Conservation (phyloP, 2,329 filamentous ascomycete species). For the Fusarium solani-melongenae region DNA sequence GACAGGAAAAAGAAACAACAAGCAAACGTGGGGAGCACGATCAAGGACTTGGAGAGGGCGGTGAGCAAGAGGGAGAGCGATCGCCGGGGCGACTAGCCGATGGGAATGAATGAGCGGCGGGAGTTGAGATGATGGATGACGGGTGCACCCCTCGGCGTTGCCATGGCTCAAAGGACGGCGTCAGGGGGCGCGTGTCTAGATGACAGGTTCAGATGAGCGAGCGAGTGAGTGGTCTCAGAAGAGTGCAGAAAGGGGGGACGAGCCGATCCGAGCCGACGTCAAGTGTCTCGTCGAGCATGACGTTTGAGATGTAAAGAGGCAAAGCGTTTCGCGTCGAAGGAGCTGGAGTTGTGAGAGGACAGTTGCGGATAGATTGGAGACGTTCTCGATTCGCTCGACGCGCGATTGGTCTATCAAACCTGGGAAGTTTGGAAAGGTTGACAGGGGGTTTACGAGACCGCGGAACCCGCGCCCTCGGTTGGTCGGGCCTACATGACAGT, state of each 20-base stretch:
- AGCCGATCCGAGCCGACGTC: slow-evolving; percentile 25
- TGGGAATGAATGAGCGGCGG: slow-evolving; percentile 7
- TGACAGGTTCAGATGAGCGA: neutral
- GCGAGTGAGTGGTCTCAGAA: neutral
- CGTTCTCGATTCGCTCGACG: slow-evolving; percentile 4
- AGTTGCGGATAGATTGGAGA: slow-evolving; percentile 19
- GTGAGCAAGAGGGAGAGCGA: slow-evolving; percentile 6
- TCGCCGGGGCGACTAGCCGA: slow-evolving; percentile 14
- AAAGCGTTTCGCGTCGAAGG: slow-evolving; percentile 1
- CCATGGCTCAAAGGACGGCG: slow-evolving; percentile 5
- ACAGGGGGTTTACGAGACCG: slow-evolving; percentile 1
- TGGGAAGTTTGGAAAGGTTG: neutral
- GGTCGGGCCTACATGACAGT: neutral
- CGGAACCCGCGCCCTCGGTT: slow-evolving; percentile 4
- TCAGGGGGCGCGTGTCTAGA: slow-evolving; percentile 14
- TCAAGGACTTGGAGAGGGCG: slow-evolving; percentile 14
- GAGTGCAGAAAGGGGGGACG: slow-evolving; percentile 24
- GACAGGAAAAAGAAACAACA: slow-evolving; percentile 8
- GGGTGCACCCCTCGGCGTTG: slow-evolving; percentile 13
- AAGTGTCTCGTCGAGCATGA: slow-evolving; percentile 11
- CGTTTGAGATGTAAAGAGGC: slow-evolving; percentile 3
- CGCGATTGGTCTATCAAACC: neutral
- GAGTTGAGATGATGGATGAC: slow-evolving; percentile 1
- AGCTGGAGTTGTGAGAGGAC: neutral
- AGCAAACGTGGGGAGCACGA: slow-evolving; percentile 12